Evolutionary conservation across 495 filamentous ascomycete genomes (phyloP), one percentile per base, ranked within the genome.

Genomic region (Lasiosphaeris hirsuta): DNA sequence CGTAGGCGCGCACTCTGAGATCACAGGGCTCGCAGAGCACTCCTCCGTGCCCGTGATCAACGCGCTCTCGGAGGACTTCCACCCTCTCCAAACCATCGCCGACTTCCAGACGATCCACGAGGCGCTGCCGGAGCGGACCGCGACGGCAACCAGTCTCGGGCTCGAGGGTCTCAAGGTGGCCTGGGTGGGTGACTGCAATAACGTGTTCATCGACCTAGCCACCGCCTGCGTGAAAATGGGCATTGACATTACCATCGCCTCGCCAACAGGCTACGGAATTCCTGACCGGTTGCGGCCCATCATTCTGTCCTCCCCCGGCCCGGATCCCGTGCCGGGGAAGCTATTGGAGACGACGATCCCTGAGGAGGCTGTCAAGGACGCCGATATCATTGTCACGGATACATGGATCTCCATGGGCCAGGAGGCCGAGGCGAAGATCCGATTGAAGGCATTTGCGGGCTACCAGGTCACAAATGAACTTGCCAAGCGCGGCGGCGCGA

Each of bases 391-490:
- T 15, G 89, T 97, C 0, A 98, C 94, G 0, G 94, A 98, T 65
- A 98, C 94, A 8, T 98, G 93, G 93, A 80, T 96, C 37, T 95
- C 90, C 0, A 97, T 97, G 94, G 94, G 94, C 40, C 92, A 97
- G 76, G 94, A 98, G 73, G 84, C 80, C 44, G 92, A 97, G 75
- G 77, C 84, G 35, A 77, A 81, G 53, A 84, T 87, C 75, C 78
- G 88, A 56, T 64, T 96, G 58, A 83, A 86, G 72, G 90, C 85
- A 30, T 98, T 98, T 65, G 78, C 81, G 33, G 92, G 93, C 35
- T 98, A 90, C 72, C 93, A 96, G 69, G 86, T 98, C 61, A 96
- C 91, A 3, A 73, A 82, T 10, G 87, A 90, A 46, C 73, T 98
- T 37, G 94, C 90, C 2, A 78, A 86, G 73, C 80, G 85, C 43